phyloP scores from a whole-genome alignment of 1,284 basidiomycete species.

The Neolentinus lepideus region DNA sequence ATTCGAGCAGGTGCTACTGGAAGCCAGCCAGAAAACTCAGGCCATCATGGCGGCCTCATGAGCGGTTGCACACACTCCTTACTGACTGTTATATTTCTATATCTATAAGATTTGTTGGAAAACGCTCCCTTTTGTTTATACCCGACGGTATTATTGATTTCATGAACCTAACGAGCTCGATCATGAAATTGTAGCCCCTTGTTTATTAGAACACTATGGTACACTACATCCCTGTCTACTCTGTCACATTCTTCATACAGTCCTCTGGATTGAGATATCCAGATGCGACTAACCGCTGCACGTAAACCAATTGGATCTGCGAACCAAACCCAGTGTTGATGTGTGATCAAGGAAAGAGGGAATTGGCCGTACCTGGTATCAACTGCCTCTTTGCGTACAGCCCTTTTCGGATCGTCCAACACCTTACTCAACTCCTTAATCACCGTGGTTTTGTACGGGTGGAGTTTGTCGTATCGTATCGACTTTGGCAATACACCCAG shows the following conservation, averaged over 20 bases:
- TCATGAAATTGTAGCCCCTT: not conserved
- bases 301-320: constrained; percentile 47
- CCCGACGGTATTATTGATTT: constrained; percentile 1
- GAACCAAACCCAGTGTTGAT: not conserved
- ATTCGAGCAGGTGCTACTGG: constrained; percentile 61
- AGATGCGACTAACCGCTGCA: not conserved
- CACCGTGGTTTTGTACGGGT: constrained; percentile 66
- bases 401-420: constrained; percentile 80
- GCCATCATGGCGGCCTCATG: constrained; percentile 58
- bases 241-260: too few relatives aligned
- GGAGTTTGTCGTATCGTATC: constrained; percentile 75
- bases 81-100: not conserved
- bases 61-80: not conserved
- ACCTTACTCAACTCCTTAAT: constrained; percentile 67
- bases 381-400: constrained; percentile 82
- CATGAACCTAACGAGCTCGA: not conserved
- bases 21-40: constrained; percentile 66
- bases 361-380: constrained; percentile 53
- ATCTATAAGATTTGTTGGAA: not conserved
- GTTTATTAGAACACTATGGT: constrained; percentile 2
- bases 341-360: not conserved
- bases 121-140: not conserved
- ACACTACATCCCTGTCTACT: not conserved
- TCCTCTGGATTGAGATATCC: not conserved
- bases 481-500: constrained; percentile 66